Percentiles rank a stretch among this genome's conserved stretches.
Conservation (phyloP, 1,139 yeast species). For the Candida sp. region DNA sequence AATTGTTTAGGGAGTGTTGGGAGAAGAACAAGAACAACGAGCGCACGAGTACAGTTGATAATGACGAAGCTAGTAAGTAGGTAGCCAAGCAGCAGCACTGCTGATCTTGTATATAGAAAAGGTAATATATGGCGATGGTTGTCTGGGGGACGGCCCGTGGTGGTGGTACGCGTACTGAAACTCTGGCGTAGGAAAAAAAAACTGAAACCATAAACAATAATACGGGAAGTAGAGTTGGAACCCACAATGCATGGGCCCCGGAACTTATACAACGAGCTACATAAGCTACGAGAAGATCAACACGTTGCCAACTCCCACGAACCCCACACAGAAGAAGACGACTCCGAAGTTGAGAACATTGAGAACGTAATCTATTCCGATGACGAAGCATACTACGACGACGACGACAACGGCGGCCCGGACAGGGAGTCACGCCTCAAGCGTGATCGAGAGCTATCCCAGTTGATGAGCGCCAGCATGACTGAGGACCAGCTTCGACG, state of each 20-base stretch:
- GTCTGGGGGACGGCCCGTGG: background rate
- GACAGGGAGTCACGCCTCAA: background rate
- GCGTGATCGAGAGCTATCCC: slow-evolving; percentile 1
- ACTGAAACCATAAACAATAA: background rate
- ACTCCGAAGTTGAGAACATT: background rate
- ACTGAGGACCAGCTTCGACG: slow-evolving; percentile 1
- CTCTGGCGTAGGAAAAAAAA: background rate
- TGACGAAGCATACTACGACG: background rate
- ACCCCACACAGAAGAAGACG: background rate
- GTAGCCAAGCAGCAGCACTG: background rate
- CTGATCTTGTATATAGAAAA: background rate
- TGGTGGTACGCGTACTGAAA: background rate
- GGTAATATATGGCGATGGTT: background rate
- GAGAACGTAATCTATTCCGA: slow-evolving; percentile 4
- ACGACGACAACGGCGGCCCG: background rate
- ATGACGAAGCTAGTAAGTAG: slow-evolving; percentile 15
- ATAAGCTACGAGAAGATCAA: background rate
- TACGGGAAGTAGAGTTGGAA: background rate
- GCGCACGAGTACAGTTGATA: slow-evolving; percentile 55
- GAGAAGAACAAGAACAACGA: slow-evolving; percentile 56
- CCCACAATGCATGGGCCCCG: background rate
- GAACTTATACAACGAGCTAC: background rate
- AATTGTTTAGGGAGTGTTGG: slow-evolving; percentile 75
- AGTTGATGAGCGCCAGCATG: slow-evolving; percentile 4
- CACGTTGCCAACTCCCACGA: background rate